Base-by-base conservation (phyloP, 2,329 filamentous ascomycete genomes). In the Neofusicoccum ribis region DNA sequence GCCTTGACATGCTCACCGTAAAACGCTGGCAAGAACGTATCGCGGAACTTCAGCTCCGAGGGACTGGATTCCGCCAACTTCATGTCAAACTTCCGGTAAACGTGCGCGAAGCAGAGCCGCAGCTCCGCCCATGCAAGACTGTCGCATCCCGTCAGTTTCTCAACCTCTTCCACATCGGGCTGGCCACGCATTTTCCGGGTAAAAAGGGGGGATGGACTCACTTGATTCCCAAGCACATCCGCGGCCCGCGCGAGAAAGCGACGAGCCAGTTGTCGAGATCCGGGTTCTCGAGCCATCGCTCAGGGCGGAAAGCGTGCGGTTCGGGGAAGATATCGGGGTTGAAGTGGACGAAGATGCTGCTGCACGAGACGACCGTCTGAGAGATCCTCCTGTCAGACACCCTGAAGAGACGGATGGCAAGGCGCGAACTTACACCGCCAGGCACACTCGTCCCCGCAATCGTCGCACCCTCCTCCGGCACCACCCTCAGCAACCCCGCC, bases 151-250 rank as follows among this genome's bases (percentile, higher is more conserved):
- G 58, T 62, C 46, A 62, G 58, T 14, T 7, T 7, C 27, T 23
- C 36, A 3, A n/a, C n/a, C 14, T 31, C 20, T 36, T 49, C 52
- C 17, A 51, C 27, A 7, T 31, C 27, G 27, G 27, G 27, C 27
- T 5, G 27, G 6, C 27, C 27, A 31, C 27, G 27, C 5, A 7
- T 31, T 31, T 31, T 31, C 27, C 27, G 49, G 15, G 15, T 54
- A 5, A n/a, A 20, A 27, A 5, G 3, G 39, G 8, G 23, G 9
- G 37, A 34, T 62, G 27, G 3, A 62, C 58, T 50, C 31, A 62
- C 74, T 76, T 76, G 68, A 74, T 71, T 14, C 74, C 74, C 27
- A 77, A 63, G 43, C 74, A 77, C 17, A 68, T 66, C 1, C 74
- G 67, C 50, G 70, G 74, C 1, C 74, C 74, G 34, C 73, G 76